Evolutionary conservation across 768 basidiomycete genomes (phyloP).

Genomic region (Lentinula sp.): DNA sequence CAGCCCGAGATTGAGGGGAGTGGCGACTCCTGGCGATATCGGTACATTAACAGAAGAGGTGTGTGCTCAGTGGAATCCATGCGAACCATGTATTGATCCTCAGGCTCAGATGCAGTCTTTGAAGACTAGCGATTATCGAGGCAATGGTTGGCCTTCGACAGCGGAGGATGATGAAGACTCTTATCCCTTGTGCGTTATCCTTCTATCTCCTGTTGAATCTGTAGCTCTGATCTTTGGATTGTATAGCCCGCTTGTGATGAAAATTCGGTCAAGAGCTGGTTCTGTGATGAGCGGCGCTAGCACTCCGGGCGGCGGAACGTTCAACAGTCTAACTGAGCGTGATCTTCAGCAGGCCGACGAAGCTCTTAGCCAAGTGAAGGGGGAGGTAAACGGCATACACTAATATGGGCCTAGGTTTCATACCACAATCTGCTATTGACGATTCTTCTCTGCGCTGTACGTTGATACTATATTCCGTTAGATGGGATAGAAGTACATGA

Average conservation of each 20-base stretch:
- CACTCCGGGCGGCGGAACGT: conserved; percentile 81
- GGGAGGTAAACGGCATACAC: not conserved
- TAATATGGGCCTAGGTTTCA: not conserved
- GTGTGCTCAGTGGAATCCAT: conserved; percentile 10
- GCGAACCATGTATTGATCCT: conserved; percentile 1
- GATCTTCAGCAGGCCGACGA: conserved; percentile 87
- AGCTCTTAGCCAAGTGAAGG: conserved; percentile 60
- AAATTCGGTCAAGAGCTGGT: conserved; percentile 76
- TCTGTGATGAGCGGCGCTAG: conserved; percentile 69
- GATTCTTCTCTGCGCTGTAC: not conserved
- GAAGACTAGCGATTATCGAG: conserved; percentile 77
- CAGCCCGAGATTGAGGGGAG: conserved; percentile 79
- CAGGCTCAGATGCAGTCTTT: conserved; percentile 72
- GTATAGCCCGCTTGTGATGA: conserved; percentile 79
- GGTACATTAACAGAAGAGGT: conserved; percentile 87
- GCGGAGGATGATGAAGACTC: conserved; percentile 75
- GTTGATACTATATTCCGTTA: not conserved
- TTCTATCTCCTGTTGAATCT: not conserved
- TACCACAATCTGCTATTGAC: not conserved
- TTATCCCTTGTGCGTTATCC: conserved; percentile 72
- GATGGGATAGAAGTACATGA: not conserved
- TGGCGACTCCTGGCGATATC: conserved; percentile 90
- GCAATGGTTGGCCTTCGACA: conserved; percentile 4
- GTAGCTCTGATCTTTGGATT: conserved; percentile 7
- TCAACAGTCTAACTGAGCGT: conserved; percentile 77